Base-by-base conservation (phyloP, 2,329 filamentous ascomycete genomes). In the Colletotrichum brevisporum region DNA sequence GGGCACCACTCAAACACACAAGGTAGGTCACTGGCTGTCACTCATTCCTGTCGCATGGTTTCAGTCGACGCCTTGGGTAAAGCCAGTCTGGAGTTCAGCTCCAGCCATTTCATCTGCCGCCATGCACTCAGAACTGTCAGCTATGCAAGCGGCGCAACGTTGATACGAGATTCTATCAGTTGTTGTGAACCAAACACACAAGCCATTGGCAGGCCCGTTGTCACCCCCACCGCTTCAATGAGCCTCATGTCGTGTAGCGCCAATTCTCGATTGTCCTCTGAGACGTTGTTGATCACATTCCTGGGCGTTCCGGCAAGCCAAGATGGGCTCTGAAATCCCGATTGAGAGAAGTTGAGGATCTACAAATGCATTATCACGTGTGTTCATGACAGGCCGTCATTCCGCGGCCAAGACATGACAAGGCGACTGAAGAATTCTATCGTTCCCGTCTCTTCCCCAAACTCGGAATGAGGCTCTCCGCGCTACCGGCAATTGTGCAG, bases 251-350 rank as follows among this genome's bases (percentile, higher is more conserved):
- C n/a, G 24, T 36, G 13, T 36, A 27, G 15, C 12, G 27, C 60
- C 24, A 27, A 48, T 43, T 16, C 21, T 18, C 6, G 31, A 10
- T 41, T 54, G 54, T 59, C 31, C 47, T 43, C 45, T 26, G 50
- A 15, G 36, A 16, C 24, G 54, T 45, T 45, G 51, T 26, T 36
- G 61, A 65, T 59, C 65, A 59, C 61, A 65, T 68, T 68, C 54
- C 50, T 53, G 15, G 36, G 21, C 48, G 31, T 6, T 45, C 16
- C 51, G 12, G 21, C 27, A 9, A 59, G 18, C 24, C 16, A 45
- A 54, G 65, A 68, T 59, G 54, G 27, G 48, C 65, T 59, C 48
- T 24, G 26, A 54, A 47, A 48, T 54, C 24, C 63, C 65, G 65
- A 68, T 68, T 48, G 16, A 27, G 16, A 27, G 27, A 16, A n/a